A percentile compares a stretch with the other conserved stretches of the same genome.
phyloP scores from a whole-genome alignment of 805 yeast genomes.

The Suhomyces sp. region DNA sequence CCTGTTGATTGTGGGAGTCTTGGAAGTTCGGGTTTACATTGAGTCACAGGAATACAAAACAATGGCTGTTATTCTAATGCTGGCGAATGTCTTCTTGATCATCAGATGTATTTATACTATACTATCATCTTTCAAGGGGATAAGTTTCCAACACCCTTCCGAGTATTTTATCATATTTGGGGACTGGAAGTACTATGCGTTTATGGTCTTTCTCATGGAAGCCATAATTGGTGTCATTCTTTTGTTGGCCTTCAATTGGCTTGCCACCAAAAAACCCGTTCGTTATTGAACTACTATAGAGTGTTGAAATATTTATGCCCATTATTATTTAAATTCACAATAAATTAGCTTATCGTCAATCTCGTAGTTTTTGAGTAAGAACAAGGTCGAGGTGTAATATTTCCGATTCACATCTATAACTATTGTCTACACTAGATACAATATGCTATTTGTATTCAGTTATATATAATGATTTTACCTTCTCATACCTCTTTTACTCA shows the following conservation, averaged over 20 bases:
- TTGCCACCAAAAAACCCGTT: not conserved
- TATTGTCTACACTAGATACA: not conserved
- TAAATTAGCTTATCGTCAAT: not conserved
- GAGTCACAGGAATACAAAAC: not conserved
- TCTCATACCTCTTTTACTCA: conserved; percentile 53
- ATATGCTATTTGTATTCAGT: not conserved
- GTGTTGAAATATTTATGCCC: not conserved
- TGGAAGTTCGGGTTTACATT: not conserved
- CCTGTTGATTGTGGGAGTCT: not conserved
- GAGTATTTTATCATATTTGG: conserved; percentile 6
- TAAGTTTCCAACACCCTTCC: conserved; percentile 4
- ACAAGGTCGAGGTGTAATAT: not conserved
- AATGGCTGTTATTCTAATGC: not conserved
- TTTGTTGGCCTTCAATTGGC: conserved; percentile 6
- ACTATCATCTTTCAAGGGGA: conserved; percentile 3
- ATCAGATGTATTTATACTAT: conserved; percentile 7
- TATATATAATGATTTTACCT: not conserved
- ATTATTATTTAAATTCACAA: not conserved
- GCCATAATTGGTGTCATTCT: conserved; percentile 2
- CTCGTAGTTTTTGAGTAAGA: not conserved
- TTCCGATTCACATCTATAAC: not conserved
- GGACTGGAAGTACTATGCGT: conserved; percentile 10
- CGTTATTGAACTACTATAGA: not conserved
- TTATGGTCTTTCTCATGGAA: conserved; percentile 7
- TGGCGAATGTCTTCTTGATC: not conserved